Base-by-base conservation (phyloP, 2,329 filamentous ascomycete species). In the Anthostomella pinea region DNA sequence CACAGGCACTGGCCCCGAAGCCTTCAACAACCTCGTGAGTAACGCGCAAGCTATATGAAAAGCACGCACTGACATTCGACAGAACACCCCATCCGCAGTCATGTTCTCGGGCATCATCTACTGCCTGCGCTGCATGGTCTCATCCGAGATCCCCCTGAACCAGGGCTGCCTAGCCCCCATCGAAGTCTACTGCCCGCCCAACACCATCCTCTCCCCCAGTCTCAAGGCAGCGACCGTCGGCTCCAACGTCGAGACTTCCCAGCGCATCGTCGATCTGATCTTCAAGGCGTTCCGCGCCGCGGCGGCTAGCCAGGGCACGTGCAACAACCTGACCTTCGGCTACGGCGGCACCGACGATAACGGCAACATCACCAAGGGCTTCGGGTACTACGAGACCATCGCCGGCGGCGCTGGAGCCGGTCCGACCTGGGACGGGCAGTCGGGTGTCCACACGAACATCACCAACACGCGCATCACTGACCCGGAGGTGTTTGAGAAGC, bases 281-380 rank as follows among this genome's bases (percentile, higher is more conserved):
- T 71, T 90, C 28, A 84, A 82, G 49, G 84, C 83, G 2, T 89
- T 89, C 69, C 70, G 75, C 33, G 85, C 84, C 2, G 86, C 81
- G 38, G 84, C 84, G 2, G 85, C 85, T 2, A 79, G 72, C 1
- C 85, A 89, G 49, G 85, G 85, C 16, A 83, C 85, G 52, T 83
- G 79, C 56, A 89, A 89, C 60, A 89, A 88, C 54, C 68, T 90
- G 9, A 88, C 84, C 0, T 90, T 89, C 51, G 85, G 84, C 41
- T 85, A 85, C 50, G 81, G 79, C 25, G 43, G 43, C 33, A 49
- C 45, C 6, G 62, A 60, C 5, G 46, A 43, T 17, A 30, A 29
- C 10, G 47, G 43, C 18, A 33, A 31, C 21, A 29, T 45, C 4
- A 35, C 34, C 6, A 41, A 44, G 10, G 83, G 83, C 0, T 87